Evolutionary conservation across 208 protist genomes (phyloP), one percentile per base, ranked within the genome.

Genomic region (Acanthamoeba healyi): DNA sequence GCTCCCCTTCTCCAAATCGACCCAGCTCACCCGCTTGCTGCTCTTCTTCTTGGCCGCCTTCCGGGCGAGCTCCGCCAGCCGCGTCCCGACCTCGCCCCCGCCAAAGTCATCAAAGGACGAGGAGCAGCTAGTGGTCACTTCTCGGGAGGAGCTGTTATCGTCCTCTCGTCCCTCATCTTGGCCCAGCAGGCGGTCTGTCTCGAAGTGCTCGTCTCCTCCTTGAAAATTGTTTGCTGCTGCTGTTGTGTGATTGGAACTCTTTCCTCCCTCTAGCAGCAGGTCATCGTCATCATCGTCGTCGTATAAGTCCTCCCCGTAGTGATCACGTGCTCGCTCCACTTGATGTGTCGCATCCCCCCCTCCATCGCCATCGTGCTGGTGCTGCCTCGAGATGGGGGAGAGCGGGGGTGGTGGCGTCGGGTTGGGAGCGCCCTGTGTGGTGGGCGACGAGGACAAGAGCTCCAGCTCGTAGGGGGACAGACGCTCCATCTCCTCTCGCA

Each of bases 11-110:
- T 91, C 84, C 84, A 46, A 40, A 91, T 91, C 84, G 15, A 91
- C 61, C 84, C 84, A 91, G 22, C 84, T 91, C 34, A 91, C 84
- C 17, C 84, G 7, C 54, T 91, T 91, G 34, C 9, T n/a, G n/a
- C n/a, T n/a, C n/a, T n/a, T 91, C 84, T 91, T 91, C 54, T 63
- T 91, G 32, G 54, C 14, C 14, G 32, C 6, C 26, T 44, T 72
- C 38, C 84, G 34, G 6, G 84, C 54, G 6, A 91, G 17, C 15
- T 63, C 54, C 29, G 61, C 44, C 14, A 91, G 26, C 38, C 56
- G 56, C 26, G 56, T 84, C n/a, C 74, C 74, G 17, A 42, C 19
- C n/a, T 84, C 70, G 36, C 70, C 36, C 32, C n/a, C n/a, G n/a
- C 32, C 74, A 56, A 84, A 84, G n/a, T 49, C 74, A 36, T 84